Percentiles rank a stretch among this genome's conserved stretches.
These are phyloP conservation scores for Yamadazyma endophytica DNA, from an alignment of 805 yeast species.

Conservation along the genomic window DNA sequence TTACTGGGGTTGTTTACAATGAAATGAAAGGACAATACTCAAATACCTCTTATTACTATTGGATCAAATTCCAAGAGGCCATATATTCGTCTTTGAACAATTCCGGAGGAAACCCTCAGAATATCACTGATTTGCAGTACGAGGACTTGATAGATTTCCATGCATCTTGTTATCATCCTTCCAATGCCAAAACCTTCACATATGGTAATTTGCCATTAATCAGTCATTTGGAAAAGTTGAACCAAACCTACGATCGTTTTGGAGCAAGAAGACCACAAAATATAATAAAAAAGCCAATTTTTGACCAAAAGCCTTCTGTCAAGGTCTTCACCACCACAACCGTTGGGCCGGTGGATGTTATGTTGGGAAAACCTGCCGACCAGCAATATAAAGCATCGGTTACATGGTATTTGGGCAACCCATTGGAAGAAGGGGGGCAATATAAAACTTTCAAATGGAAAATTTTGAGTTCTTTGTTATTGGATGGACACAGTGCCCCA, in stretches of 20 bases:
- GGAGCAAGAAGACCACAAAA: constrained; percentile 42
- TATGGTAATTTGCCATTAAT: constrained; percentile 75
- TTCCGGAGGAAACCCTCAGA: constrained; percentile 91
- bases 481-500: constrained; percentile 92
- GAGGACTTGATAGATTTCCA: constrained; percentile 80
- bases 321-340: constrained; percentile 15
- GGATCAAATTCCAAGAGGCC: constrained; percentile 77
- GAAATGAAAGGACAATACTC: constrained; percentile 98
- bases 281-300: constrained; percentile 41
- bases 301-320: constrained; percentile 17
- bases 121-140: constrained; percentile 70
- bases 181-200: constrained; percentile 80
- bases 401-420: constrained; percentile 84
- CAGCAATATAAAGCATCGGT: constrained; percentile 76
- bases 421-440: constrained; percentile 46
- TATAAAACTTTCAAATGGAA: constrained; percentile 72
- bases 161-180: constrained; percentile 74
- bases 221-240: constrained; percentile 55
- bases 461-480: constrained; percentile 62
- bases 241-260: constrained; percentile 46
- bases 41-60: constrained; percentile 78
- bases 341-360: constrained; percentile 72
- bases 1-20: constrained; percentile 95
- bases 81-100: constrained; percentile 82
- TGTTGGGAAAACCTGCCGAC: constrained; percentile 52